Evolutionary conservation across 108 stramenopile genomes (phyloP), one percentile per base, ranked within the genome.

Genomic region (Cyclotella choctawhatcheeana): DNA sequence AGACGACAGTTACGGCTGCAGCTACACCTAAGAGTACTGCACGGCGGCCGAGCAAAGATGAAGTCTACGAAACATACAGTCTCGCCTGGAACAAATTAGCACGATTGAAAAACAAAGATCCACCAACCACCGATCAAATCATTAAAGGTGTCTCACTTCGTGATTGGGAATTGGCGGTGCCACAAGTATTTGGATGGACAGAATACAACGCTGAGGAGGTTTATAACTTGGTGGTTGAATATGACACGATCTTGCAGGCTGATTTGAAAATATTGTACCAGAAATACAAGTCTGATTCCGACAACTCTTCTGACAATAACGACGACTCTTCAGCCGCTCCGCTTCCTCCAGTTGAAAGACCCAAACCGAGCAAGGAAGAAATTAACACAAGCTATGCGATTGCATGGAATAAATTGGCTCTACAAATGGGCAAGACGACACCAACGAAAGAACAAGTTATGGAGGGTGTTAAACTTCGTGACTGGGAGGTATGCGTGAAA

Each of bases 131-230:
- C 50, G 86, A 85, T 25, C 73, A 88, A 48, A 67, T 86, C 7
- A 73, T 79, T 20, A 55, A 65, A 25, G 77, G 81, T 5, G 52
- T 83, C 16, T 27, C 83, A 18, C 51, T 65, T 16, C 79, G 84
- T 31, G 85, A 86, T 51, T 79, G 78, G 78, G 78, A 71, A 16
- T 76, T 82, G 45, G 89, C 87, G 1, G 76, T 88, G n/a, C 48
- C 63, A 47, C 76, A 83, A 44, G 74, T 84, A 17, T 88, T 90
- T 58, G 55, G 82, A 17, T 90, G 89, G 89, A 81, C 76, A 22
- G 56, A 65, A 13, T 60, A 35, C n/a, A 84, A 83, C 58, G 59
- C 69, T 26, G 40, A 30, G 16, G 71, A 88, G 66, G 66, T 87
- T 8, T 77, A 85, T 52, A 70, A 71, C 44, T 81, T 88, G 44